Percentiles rank a stretch among this genome's conserved stretches.
phyloP scores from a whole-genome alignment of 148 eudicot species.

The Rhododendron griersonianum region DNA sequence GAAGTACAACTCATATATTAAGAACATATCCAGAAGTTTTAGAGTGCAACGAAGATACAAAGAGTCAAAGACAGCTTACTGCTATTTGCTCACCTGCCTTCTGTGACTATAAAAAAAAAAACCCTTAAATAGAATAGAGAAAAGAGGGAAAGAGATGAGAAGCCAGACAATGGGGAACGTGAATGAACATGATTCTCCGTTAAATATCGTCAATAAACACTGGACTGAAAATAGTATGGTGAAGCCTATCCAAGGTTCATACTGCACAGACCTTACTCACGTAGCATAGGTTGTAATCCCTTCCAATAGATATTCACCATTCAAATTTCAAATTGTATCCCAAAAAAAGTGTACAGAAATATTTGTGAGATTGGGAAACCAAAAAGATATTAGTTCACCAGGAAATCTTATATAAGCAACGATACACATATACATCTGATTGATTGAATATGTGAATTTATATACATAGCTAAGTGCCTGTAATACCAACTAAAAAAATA shows the following conservation, averaged over 20 bases:
- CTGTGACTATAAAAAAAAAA: not conserved
- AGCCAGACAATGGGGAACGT: not conserved
- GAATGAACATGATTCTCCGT: not conserved
- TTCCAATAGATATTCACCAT: not conserved
- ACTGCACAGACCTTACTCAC: not conserved
- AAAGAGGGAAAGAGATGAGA: not conserved
- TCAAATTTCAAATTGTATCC: not conserved
- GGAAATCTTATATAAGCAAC: not conserved
- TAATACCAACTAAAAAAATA: not conserved
- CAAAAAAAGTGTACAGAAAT: not conserved
- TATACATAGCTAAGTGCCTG: not conserved
- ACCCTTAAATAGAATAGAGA: not conserved
- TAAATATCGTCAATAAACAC: not conserved
- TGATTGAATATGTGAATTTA: not conserved
- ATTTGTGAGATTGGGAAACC: not conserved
- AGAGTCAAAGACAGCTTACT: not conserved
- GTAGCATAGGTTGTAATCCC: not conserved
- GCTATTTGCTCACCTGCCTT: not conserved
- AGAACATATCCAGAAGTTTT: not conserved
- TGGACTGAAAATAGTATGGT: not conserved
- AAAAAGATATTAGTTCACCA: not conserved
- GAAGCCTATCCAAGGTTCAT: not conserved
- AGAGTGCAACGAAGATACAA: not conserved
- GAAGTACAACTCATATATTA: not conserved
- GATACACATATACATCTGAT: not conserved